A percentile compares a stretch with the other conserved stretches of the same genome.
phyloP scores from a whole-genome alignment of 345 rosid genomes.

The Sonneratia caseolaris region DNA sequence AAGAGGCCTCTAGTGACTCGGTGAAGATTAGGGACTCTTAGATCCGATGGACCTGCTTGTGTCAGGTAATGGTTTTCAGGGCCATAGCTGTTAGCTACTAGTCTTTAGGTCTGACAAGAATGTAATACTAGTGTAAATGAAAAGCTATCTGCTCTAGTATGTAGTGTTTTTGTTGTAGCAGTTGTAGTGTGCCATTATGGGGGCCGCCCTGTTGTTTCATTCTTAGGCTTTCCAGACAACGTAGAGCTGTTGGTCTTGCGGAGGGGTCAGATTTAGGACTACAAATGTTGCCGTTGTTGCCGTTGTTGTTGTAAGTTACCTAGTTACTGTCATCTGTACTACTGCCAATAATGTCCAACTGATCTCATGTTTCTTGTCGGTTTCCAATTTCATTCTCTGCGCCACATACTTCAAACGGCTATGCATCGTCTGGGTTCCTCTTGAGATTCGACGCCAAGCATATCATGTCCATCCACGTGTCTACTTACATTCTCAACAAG shows the following conservation, averaged over 20 bases:
- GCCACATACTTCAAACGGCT: slow-evolving; percentile 26
- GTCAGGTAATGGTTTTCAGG: background rate
- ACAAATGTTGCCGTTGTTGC: background rate
- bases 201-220: background rate
- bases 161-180: background rate
- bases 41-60: background rate
- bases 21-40: slow-evolving; percentile 39
- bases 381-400: background rate
- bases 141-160: background rate
- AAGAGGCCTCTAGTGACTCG: slow-evolving; percentile 55
- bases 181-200: background rate
- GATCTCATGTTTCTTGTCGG: background rate
- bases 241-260: background rate
- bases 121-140: background rate
- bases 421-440: background rate
- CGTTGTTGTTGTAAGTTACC: background rate
- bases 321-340: background rate
- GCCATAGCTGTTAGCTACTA: background rate
- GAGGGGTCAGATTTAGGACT: background rate
- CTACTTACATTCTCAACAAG: background rate
- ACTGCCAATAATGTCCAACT: background rate
- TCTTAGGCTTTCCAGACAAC: background rate
- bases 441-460: too few relatives aligned
- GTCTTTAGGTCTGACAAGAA: slow-evolving; percentile 1
- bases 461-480: too few relatives aligned